Percentiles rank a stretch among this genome's conserved stretches.
phyloP scores from a whole-genome alignment of 208 protist genomes.

The Ichthyophonus hoferi region DNA sequence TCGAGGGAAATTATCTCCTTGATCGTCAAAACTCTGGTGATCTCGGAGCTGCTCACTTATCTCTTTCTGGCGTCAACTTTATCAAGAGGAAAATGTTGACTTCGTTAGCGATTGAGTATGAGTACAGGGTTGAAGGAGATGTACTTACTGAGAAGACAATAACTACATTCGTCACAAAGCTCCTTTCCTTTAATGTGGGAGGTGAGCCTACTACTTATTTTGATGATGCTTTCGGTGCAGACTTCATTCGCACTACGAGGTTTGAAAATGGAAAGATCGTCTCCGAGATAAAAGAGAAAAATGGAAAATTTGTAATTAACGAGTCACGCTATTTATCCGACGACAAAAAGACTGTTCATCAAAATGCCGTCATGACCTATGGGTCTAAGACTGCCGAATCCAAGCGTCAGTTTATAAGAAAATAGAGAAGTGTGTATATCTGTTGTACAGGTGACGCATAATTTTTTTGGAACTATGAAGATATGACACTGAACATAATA shows the following conservation, averaged over 20 bases:
- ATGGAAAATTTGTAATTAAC: background rate
- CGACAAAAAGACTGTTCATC: background rate
- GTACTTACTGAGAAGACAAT: background rate
- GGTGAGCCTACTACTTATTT: background rate
- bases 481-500: too few species aligned
- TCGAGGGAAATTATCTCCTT: background rate
- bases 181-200: background rate
- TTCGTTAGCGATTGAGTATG: background rate
- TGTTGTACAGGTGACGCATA: too few species aligned
- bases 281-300: background rate
- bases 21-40: background rate
- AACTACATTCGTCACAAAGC: background rate
- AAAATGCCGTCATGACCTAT: background rate
- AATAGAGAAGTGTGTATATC: too few species aligned
- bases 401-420: background rate
- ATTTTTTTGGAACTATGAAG: too few species aligned
- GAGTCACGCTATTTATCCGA: background rate
- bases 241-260: background rate
- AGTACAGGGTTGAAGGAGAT: background rate
- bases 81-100: conserved; percentile 4
- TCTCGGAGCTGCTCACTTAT: background rate
- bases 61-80: conserved; percentile 4
- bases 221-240: background rate
- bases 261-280: background rate
- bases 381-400: background rate